phyloP scores from a whole-genome alignment of 2,329 filamentous ascomycete species.

The Monascus ruber region DNA sequence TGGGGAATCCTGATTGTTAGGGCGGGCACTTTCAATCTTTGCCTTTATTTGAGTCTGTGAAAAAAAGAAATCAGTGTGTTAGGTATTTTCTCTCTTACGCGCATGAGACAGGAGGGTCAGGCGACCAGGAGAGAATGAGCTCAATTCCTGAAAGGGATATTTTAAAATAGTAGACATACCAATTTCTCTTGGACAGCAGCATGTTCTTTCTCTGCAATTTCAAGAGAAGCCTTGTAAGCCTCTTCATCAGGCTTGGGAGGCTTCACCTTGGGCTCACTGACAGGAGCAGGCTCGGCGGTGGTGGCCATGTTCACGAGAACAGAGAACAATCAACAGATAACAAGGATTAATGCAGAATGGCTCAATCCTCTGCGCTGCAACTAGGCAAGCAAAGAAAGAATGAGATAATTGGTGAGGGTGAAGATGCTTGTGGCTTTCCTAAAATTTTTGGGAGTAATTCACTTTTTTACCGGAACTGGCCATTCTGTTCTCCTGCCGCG shows the following conservation, averaged over 20 bases:
- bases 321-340: background rate
- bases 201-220: conserved; percentile 78
- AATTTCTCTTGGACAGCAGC: conserved; percentile 61
- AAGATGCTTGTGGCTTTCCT: too few relatives aligned
- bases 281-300: conserved; percentile 16
- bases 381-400: conserved; percentile 3
- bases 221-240: conserved; percentile 66
- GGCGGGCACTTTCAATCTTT: conserved; percentile 74
- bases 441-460: background rate
- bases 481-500: conserved; percentile 11
- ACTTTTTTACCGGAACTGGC: conserved; percentile 7
- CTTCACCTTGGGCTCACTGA: conserved; percentile 39
- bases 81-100: background rate
- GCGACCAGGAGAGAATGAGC: too few relatives aligned
- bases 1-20: conserved; percentile 72
- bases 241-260: conserved; percentile 83
- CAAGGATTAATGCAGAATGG: too few relatives aligned
- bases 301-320: conserved; percentile 22
- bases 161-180: conserved; percentile 33
- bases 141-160: background rate
- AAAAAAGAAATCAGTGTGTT: conserved; percentile 5
- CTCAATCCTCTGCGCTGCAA: background rate
- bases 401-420: background rate
- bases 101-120: too few relatives aligned
- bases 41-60: conserved; percentile 78